Evolutionary conservation across 208 protist species (phyloP), one percentile per base, ranked within the genome.

Genomic region (Acanthamoeba castellanii): DNA sequence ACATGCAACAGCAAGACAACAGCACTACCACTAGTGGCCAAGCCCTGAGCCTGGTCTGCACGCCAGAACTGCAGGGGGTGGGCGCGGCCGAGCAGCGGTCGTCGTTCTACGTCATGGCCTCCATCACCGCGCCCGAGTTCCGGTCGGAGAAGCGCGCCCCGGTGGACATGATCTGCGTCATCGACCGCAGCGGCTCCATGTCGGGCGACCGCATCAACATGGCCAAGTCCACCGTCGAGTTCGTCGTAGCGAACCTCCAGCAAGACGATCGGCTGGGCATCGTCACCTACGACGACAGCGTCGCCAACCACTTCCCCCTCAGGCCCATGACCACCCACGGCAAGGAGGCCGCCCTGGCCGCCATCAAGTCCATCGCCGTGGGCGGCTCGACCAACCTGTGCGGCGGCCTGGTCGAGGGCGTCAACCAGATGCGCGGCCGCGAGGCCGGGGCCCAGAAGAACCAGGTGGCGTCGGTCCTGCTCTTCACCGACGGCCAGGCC

Each of bases 401-500:
- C 55, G 82, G 82, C 13, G 82, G 82, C 20, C 82, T 89, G 2
- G 55, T 89, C 11, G 52, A 89, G 50, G 82, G 42, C 47, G 30
- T 89, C 0, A 9, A 47, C 20, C 72, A 45, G 30, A 81, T 81
- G 72, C 25, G 72, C 55, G 47, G 37, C 37, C 37, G 37, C 37
- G 37, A 42, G 37, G 37, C 37, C 37, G 9, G 55, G n/a, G n/a
- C n/a, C n/a, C n/a, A n/a, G 13, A 45, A 64, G 82, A 89, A 89
- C 34, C 47, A 89, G 0, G 82, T 89, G 30, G 82, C 82, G 13
- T 89, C 82, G 14, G 82, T 89, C 2, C 82, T 89, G 14, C 45
- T 89, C 1, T 89, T 89, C 82, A 89, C 82, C 3, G 82, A 89
- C 82, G 82, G 82, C 27, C 82, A 89, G 82, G 82, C 82, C 45